A percentile compares a stretch with the other conserved stretches of the same genome.
Evolutionary conservation across 2,329 filamentous ascomycete species (phyloP).

Genomic region (Zymoseptoria pseudotritici): DNA sequence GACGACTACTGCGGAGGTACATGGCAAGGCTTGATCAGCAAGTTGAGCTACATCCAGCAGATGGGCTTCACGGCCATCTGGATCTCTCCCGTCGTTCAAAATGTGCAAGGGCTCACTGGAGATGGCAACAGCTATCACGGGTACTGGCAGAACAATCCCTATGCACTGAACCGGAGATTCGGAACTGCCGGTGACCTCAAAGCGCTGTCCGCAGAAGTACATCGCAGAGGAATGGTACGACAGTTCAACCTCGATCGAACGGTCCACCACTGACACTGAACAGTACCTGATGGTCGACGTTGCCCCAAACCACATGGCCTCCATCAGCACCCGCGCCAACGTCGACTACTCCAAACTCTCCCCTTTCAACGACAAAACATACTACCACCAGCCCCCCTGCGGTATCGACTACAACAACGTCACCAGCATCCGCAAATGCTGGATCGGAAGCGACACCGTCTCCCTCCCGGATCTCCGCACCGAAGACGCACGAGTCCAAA

Average conservation of each 20-base stretch:
- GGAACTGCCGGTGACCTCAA: conserved; percentile 39
- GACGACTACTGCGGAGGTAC: conserved; percentile 42
- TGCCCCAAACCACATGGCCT: conserved; percentile 40
- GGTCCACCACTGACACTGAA: background rate
- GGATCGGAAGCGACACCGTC: conserved; percentile 45
- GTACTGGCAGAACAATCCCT: conserved; percentile 41
- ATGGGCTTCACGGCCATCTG: conserved; percentile 42
- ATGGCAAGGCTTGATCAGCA: conserved; percentile 38
- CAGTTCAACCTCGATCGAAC: background rate
- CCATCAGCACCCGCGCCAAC: conserved; percentile 20
- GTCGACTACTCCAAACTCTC: conserved; percentile 31
- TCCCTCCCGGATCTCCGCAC: conserved; percentile 56
- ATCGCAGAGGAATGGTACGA: conserved; percentile 37
- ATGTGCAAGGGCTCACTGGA: conserved; percentile 29
- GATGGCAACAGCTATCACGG: conserved; percentile 42
- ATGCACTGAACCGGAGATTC: conserved; percentile 40
- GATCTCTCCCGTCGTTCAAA: conserved; percentile 37
- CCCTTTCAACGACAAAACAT: conserved; percentile 36
- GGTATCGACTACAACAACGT: conserved; percentile 47
- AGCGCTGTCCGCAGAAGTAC: conserved; percentile 37
- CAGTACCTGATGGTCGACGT: conserved; percentile 42
- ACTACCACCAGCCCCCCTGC: conserved; percentile 48
- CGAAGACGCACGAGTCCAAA: conserved; percentile 40
- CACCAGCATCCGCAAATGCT: conserved; percentile 38
- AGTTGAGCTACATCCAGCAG: conserved; percentile 43